Base-by-base conservation (phyloP, 2,329 filamentous ascomycete genomes). In the Fusarium sp. region DNA sequence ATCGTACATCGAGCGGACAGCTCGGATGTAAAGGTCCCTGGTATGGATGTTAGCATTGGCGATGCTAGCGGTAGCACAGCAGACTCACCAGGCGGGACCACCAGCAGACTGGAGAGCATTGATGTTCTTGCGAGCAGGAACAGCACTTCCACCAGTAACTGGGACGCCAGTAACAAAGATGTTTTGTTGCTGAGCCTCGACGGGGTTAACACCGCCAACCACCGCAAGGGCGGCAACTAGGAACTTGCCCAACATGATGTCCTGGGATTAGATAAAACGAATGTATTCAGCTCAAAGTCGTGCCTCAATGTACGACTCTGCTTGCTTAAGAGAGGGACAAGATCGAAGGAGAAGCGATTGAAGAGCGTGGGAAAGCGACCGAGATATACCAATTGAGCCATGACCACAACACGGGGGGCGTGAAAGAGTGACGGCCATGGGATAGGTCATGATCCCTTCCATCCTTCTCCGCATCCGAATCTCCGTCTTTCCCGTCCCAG, bases 21-120 rank as follows among this genome's bases (percentile, higher is more conserved):
- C 82, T 40, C 81, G 81, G 24, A 88, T 78, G 68, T 85, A 85
- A 7, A 88, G 78, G 48, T 87, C 83, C 84, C 85, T 82, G 40
- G 8, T 13, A 18, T 36, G n/a, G 7, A 36, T 39, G 55, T 75
- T 18, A 76, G 62, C 40, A 38, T 28, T 48, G n/a, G 39, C 14
- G 33, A 18, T 18, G 15, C 34, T 40, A 22, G 18, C 18, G 17
- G 17, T 22, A 10, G 31, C 20, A 20, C 36, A 31, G n/a, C 28
- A 20, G 38, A 57, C 76, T 70, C 75, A 86, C 84, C 84, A 86
- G 68, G 82, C 76, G 9, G 82, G 78, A 3, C 83, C 83, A 34
- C 78, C 79, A 43, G 77, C 71, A 18, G 75, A 63, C 46, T 82
- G 79, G 10, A 88, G 72, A 7, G 80, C 78, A 67, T 85, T 84